Evolutionary conservation across 768 basidiomycete species (phyloP).

Genomic region (Tylopilus sp.): DNA sequence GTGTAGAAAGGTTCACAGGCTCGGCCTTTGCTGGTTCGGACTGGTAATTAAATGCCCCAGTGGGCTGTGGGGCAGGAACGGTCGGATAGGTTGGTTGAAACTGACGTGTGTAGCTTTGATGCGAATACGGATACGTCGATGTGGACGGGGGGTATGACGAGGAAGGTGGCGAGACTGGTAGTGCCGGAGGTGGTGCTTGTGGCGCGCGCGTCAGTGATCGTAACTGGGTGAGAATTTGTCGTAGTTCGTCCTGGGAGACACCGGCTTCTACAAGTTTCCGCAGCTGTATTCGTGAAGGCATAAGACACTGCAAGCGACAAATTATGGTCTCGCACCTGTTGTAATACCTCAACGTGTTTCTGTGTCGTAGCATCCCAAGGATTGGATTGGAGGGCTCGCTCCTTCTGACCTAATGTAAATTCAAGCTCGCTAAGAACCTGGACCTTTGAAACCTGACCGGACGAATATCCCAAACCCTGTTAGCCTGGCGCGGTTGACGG

Average conservation of each 20-base stretch:
- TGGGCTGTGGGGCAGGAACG: conserved; percentile 31
- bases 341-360: conserved; percentile 73
- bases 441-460: conserved; percentile 54
- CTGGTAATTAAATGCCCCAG: conserved; percentile 27
- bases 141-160: conserved; percentile 22
- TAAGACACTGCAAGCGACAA: neutral
- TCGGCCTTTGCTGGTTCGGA: conserved; percentile 28
- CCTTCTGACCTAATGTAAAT: conserved; percentile 77
- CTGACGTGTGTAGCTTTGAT: conserved; percentile 28
- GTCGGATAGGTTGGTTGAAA: conserved; percentile 31
- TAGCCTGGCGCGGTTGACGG: neutral
- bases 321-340: conserved; percentile 56
- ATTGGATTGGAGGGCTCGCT: conserved; percentile 66
- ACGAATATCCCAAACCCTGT: conserved; percentile 21
- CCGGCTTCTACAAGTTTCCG: conserved; percentile 73
- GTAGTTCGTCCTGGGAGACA: conserved; percentile 75
- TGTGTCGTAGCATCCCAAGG: conserved; percentile 67
- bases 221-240: conserved; percentile 70
- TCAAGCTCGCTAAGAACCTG: conserved; percentile 85
- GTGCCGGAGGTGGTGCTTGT: conserved; percentile 32
- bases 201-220: conserved; percentile 53
- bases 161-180: conserved; percentile 29
- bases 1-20: conserved; percentile 27
- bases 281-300: conserved; percentile 39
- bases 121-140: conserved; percentile 29